These are phyloP conservation scores for Zygosaccharomyces kombuchaensis DNA, from an alignment of 805 yeast species.

Conservation along the genomic window DNA sequence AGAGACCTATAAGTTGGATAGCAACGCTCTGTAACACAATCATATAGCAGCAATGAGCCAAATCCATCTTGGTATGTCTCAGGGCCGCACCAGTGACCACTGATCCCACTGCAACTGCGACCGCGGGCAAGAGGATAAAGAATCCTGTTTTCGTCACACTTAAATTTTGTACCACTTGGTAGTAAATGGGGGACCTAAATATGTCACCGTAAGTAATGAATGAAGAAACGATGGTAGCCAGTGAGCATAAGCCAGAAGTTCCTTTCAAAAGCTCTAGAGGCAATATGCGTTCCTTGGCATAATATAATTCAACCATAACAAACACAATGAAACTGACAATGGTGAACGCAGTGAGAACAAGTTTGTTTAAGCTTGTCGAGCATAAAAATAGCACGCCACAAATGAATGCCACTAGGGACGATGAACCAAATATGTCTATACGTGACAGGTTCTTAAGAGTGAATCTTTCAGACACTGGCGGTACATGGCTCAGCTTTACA, in stretches of 20 bases:
- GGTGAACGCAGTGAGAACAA: conserved; percentile 33
- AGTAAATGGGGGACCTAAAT: conserved; percentile 57
- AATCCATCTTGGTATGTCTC: conserved; percentile 33
- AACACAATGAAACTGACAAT: conserved; percentile 33
- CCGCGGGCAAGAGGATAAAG: conserved; percentile 51
- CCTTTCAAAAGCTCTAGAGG: conserved; percentile 52
- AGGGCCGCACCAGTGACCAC: conserved; percentile 48
- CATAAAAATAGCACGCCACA: conserved; percentile 44
- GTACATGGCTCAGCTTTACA: conserved; percentile 46
- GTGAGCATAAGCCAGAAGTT: conserved; percentile 50
- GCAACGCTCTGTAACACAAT: conserved; percentile 22
- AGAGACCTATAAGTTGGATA: conserved; percentile 24
- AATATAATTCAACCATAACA: conserved; percentile 34
- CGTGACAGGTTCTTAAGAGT: conserved; percentile 46
- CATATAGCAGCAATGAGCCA: conserved; percentile 30
- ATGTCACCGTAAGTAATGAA: conserved; percentile 44
- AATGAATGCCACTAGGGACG: conserved; percentile 52
- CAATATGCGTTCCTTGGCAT: conserved; percentile 50
- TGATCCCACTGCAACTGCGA: conserved; percentile 51
- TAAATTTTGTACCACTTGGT: conserved; percentile 48
- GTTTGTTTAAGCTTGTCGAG: conserved; percentile 44
- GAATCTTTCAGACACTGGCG: conserved; percentile 44
- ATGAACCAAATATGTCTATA: conserved; percentile 66
- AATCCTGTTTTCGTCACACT: conserved; percentile 53
- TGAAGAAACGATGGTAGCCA: conserved; percentile 44